These are phyloP conservation scores for Aureobasidium namibiae DNA, from an alignment of 2,329 filamentous ascomycete genomes.

Conservation along the genomic window DNA sequence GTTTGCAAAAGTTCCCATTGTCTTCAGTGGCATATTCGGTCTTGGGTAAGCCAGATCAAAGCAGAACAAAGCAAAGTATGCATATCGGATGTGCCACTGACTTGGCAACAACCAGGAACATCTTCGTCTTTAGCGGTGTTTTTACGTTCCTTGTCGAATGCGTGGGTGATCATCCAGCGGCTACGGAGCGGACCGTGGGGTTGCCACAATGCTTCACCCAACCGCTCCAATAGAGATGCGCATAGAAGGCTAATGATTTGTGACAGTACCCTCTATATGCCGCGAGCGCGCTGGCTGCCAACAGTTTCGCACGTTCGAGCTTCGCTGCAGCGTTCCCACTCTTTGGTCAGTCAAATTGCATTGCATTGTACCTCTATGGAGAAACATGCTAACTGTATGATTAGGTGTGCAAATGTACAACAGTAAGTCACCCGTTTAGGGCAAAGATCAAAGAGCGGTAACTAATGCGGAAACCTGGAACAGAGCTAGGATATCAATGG, in stretches of 20 bases:
- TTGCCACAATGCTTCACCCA: conserved; percentile 11
- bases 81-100: background rate
- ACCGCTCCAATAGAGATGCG: background rate
- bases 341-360: conserved; percentile 18
- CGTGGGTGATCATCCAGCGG: conserved; percentile 26
- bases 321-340: conserved; percentile 41
- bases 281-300: conserved; percentile 42
- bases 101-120: conserved; percentile 22
- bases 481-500: conserved; percentile 43
- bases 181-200: conserved; percentile 4
- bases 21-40: conserved; percentile 41
- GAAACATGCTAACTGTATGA: conserved; percentile 25
- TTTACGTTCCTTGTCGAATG: conserved; percentile 77
- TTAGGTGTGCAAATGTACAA: conserved; percentile 44
- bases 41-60: conserved; percentile 27
- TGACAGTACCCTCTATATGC: conserved; percentile 41
- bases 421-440: conserved; percentile 30
- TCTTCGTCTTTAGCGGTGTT: conserved; percentile 73
- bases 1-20: conserved; percentile 36
- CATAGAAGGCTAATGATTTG: background rate
- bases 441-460: conserved; percentile 28
- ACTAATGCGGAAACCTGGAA: conserved; percentile 27
- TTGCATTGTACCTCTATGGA: background rate
- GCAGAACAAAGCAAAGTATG: background rate
- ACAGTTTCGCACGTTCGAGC: conserved; percentile 40